Evolutionary conservation across 768 basidiomycete genomes (phyloP).

Genomic region (Lactarius sanguifluus): DNA sequence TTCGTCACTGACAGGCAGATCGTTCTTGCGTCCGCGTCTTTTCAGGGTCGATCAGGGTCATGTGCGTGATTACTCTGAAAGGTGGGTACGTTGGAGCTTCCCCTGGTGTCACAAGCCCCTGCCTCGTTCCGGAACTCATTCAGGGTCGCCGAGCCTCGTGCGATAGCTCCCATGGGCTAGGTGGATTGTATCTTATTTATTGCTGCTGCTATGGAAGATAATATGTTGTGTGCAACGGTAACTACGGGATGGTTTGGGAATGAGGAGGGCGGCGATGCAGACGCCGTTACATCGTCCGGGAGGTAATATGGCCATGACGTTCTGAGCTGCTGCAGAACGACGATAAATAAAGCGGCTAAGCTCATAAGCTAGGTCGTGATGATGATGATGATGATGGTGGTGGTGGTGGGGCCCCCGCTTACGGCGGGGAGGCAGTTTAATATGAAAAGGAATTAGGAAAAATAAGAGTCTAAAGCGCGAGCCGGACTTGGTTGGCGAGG

Average conservation of each 20-base stretch:
- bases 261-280: conserved; percentile 3
- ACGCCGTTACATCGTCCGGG: conserved; percentile 1
- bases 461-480: not conserved
- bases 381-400: not conserved
- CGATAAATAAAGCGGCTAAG: conserved; percentile 21
- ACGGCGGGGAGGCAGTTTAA: not conserved
- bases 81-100: not conserved
- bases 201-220: conserved; percentile 19
- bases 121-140: not conserved
- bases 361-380: conserved; percentile 19
- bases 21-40: not conserved
- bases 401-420: conserved; percentile 1
- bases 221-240: conserved; percentile 13
- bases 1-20: not conserved
- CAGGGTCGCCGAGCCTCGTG: not conserved
- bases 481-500: conserved; percentile 20
- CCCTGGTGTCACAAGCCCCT: not conserved
- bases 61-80: not conserved
- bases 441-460: not conserved
- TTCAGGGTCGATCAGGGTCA: not conserved
- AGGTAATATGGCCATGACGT: not conserved
- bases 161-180: not conserved
- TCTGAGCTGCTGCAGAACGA: conserved; percentile 1
- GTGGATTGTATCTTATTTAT: conserved; percentile 7
- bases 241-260: not conserved